Evolutionary conservation across 306 rosid species (phyloP), one percentile per base, ranked within the genome.

Genomic region (Prunus mira): DNA sequence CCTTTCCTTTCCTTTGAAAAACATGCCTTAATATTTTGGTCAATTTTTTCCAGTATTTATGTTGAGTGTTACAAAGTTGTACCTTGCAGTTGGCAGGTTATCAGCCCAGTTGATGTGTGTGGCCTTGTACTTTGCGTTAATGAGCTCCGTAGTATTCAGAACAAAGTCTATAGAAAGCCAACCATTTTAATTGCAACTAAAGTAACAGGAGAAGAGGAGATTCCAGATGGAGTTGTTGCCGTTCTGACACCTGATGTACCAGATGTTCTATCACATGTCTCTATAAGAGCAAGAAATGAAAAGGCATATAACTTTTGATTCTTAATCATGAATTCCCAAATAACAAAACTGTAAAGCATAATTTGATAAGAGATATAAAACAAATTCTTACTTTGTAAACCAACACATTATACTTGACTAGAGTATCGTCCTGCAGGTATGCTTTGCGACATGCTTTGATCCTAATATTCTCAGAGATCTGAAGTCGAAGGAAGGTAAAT

Each of bases 391-490:
- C 30, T 63, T 58, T 18, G 9, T 15, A 65, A 72, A 19, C 61
- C 30, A 18, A 51, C n/a, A 15, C 34, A 46, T 50, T 62, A 47
- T 57, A 66, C 18, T 34, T 69, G 19, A 62, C 57, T 43, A 5
- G 43, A 75, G 46, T 51, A 66, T 50, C 38, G 67, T 50, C 38
- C 12, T 68, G 70, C 78, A 83, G 86, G 81, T 83, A 57, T 83
- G 86, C 73, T 83, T 83, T 50, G 86, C 86, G 51, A 79, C 86
- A 14, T 83, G 83, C 76, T 83, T 79, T 72, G 81, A 79, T 75
- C 72, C 12, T n/a, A 72, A 60, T 76, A 67, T 73, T 57, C 65
- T 76, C 62, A 57, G 71, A 30, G 76, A 76, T 76, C 83, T 83
- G 65, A 66, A 68, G 34, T 69, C 58, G 15, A 83, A 76, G 71